Percentiles rank a stretch among this genome's conserved stretches.
phyloP scores from a whole-genome alignment of 768 basidiomycete genomes.

The Symmetrospora coprosmae region DNA sequence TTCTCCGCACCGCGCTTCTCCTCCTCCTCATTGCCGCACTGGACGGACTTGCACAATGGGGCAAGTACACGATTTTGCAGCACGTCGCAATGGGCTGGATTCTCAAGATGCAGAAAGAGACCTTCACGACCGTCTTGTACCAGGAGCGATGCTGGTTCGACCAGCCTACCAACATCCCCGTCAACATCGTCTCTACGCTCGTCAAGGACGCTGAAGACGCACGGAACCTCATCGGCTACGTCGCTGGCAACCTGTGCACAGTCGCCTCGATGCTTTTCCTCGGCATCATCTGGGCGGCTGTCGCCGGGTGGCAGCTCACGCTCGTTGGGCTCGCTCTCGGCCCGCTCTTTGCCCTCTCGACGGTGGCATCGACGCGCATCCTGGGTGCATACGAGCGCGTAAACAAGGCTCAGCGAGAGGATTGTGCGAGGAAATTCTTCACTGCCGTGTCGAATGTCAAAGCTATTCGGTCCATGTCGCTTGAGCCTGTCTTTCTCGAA shows the following conservation, averaged over 20 bases:
- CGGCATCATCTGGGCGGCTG: constrained; percentile 78
- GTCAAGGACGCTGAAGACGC: constrained; percentile 87
- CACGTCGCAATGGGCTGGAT: constrained; percentile 61
- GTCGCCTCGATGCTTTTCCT: constrained; percentile 66
- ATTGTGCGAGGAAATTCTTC: constrained; percentile 47
- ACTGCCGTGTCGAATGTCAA: constrained; percentile 48
- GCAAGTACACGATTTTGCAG: constrained; percentile 73
- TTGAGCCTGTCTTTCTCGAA: constrained; percentile 54
- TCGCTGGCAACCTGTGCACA: constrained; percentile 57
- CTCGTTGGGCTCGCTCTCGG: constrained; percentile 75
- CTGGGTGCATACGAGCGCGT: constrained; percentile 56
- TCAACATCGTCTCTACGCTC: constrained; percentile 55
- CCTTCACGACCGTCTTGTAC: constrained; percentile 49
- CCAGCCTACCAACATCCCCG: constrained; percentile 46
- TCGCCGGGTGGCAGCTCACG: constrained; percentile 79
- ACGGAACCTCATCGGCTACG: constrained; percentile 55
- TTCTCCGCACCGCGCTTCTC: constrained; percentile 26
- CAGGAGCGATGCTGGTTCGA: constrained; percentile 89
- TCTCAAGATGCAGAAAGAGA: constrained; percentile 47
- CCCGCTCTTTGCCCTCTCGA: constrained; percentile 62
- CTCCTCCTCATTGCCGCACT: constrained; percentile 55
- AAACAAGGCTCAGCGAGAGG: constrained; percentile 77
- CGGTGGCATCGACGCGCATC: constrained; percentile 60
- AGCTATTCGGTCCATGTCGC: constrained; percentile 72
- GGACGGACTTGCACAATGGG: constrained; percentile 59